Conservation (phyloP, 352 stramenopile genomes). For the Phytopythium mirpurense region DNA sequence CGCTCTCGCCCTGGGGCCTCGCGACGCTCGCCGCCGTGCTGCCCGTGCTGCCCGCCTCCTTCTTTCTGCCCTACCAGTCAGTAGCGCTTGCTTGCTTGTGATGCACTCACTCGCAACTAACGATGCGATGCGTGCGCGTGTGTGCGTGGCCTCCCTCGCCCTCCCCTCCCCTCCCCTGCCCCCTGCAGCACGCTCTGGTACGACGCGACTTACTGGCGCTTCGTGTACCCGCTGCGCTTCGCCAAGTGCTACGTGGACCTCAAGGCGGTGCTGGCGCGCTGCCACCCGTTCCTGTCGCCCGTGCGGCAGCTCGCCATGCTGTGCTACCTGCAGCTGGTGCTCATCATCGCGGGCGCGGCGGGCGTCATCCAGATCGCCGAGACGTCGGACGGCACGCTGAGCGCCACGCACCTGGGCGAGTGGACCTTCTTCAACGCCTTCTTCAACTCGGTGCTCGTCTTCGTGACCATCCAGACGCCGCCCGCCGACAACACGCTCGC, state of each 20-base stretch:
- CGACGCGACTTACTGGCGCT: slow-evolving; percentile 67
- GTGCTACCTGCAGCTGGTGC: slow-evolving; percentile 78
- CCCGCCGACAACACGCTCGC: slow-evolving; percentile 77
- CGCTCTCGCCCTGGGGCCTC: slow-evolving; percentile 53
- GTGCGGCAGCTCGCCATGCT: slow-evolving; percentile 76
- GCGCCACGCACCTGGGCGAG: slow-evolving; percentile 56
- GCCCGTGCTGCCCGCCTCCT: slow-evolving; percentile 69
- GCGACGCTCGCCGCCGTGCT: slow-evolving; percentile 62
- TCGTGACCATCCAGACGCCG: slow-evolving; percentile 83
- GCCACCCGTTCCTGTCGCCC: slow-evolving; percentile 72
- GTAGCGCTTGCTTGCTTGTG: slow-evolving; percentile 6
- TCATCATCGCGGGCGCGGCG: slow-evolving; percentile 69
- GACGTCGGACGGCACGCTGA: slow-evolving; percentile 53
- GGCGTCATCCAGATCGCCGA: slow-evolving; percentile 84
- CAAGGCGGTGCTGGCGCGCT: slow-evolving; percentile 71
- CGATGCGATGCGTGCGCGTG: background rate
- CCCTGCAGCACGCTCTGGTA: slow-evolving; percentile 68
- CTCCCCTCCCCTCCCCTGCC: no score
- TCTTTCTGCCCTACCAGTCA: slow-evolving; percentile 73
- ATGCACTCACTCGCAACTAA: background rate
- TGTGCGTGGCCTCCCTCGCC: no score
- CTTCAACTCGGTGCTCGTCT: slow-evolving; percentile 87
- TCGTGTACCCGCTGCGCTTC: slow-evolving; percentile 81
- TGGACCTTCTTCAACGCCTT: slow-evolving; percentile 89
- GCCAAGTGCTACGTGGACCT: slow-evolving; percentile 77